phyloP scores from a whole-genome alignment of 345 rosid species.

The Populus simonii region DNA sequence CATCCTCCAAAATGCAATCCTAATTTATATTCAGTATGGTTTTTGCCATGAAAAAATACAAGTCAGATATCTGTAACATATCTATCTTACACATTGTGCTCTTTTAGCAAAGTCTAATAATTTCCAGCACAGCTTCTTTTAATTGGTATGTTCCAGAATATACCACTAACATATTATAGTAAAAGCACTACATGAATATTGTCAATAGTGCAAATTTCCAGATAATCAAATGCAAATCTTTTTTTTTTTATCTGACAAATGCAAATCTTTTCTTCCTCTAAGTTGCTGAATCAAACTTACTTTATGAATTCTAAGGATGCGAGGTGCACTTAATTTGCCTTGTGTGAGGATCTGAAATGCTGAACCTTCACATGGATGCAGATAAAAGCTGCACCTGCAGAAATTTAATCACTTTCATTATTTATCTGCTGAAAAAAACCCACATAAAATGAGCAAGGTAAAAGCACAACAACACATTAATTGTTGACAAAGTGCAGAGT shows the following conservation, averaged over 20 bases:
- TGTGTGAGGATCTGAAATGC: constrained; percentile 77
- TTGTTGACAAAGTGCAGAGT: neutral
- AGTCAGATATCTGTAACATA: too few species aligned
- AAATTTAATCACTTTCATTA: constrained; percentile 13
- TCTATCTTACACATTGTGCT: neutral
- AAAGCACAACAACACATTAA: neutral
- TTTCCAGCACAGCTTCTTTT: neutral
- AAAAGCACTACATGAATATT: neutral
- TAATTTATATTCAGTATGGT: too few species aligned
- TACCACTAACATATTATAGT: too few species aligned
- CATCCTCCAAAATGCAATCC: too few species aligned
- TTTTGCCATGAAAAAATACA: too few species aligned
- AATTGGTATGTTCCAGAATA: too few species aligned
- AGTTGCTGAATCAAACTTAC: constrained; percentile 38
- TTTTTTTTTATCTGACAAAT: neutral
- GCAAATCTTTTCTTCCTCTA: neutral
- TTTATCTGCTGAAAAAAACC: neutral
- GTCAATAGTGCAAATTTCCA: neutral
- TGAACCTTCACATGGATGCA: constrained; percentile 92
- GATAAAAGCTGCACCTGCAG: constrained; percentile 91
- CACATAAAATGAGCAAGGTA: neutral
- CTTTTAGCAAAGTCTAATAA: neutral
- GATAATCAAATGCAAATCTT: neutral
- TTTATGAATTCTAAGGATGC: constrained; percentile 96
- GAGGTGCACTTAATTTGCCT: constrained; percentile 98